These are phyloP conservation scores for Aurifilum marmelostoma DNA, from an alignment of 2,329 filamentous ascomycete genomes.

Conservation along the genomic window DNA sequence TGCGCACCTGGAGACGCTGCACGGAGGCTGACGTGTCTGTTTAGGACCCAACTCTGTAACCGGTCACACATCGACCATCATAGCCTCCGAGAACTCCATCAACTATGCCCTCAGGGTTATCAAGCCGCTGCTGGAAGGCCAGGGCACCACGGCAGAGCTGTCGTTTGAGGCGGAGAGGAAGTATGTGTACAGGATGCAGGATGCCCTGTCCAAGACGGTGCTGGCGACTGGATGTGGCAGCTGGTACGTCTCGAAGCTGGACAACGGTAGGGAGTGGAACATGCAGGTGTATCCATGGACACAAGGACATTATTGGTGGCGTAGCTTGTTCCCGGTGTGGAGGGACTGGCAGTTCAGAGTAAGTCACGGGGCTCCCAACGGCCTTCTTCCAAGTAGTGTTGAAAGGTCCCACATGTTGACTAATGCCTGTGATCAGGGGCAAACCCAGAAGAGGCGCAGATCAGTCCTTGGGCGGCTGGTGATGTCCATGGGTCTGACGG, in stretches of 20 bases:
- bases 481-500: constrained; percentile 4
- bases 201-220: constrained; percentile 39
- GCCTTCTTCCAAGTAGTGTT: background rate
- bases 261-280: constrained; percentile 39
- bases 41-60: constrained; percentile 63
- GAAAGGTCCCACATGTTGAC: background rate
- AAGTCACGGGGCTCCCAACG: constrained; percentile 26
- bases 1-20: background rate
- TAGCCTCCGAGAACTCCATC: constrained; percentile 62
- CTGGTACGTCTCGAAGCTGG: constrained; percentile 41
- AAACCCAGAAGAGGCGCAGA: background rate
- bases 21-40: background rate
- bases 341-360: constrained; percentile 40
- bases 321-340: constrained; percentile 41
- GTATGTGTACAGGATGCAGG: constrained; percentile 40
- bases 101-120: constrained; percentile 64
- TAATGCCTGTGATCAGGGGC: background rate
- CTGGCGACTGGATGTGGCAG: constrained; percentile 41
- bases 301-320: constrained; percentile 42
- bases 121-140: constrained; percentile 46
- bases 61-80: constrained; percentile 55
- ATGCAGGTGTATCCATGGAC: constrained; percentile 42
- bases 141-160: constrained; percentile 39
- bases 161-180: constrained; percentile 40
- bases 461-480: background rate